Percentiles rank a stretch among this genome's conserved stretches.
phyloP scores from a whole-genome alignment of 1,284 basidiomycete species.

The Bondarzewia mesenterica region DNA sequence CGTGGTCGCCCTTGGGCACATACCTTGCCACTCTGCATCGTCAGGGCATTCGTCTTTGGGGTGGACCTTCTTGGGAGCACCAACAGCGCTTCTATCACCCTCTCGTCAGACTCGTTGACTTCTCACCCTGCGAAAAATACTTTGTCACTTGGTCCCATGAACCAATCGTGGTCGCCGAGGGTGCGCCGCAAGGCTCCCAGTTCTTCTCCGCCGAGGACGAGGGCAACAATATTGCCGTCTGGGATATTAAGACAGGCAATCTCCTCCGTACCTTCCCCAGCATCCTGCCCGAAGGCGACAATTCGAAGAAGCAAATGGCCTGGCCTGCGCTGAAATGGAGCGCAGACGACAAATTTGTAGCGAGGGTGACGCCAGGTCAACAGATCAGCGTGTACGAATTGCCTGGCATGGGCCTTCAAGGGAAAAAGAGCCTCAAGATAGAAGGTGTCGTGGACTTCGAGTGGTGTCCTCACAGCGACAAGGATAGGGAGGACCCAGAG shows the following conservation, averaged over 20 bases:
- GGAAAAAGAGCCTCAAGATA: slow-evolving; percentile 97
- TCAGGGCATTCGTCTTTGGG: slow-evolving; percentile 95
- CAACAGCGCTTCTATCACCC: slow-evolving; percentile 93
- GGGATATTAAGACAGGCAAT: slow-evolving; percentile 93
- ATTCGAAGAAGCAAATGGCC: slow-evolving; percentile 69
- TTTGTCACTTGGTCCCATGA: slow-evolving; percentile 98
- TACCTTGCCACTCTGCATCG: slow-evolving; percentile 91
- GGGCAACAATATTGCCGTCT: slow-evolving; percentile 95
- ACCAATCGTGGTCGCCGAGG: slow-evolving; percentile 83
- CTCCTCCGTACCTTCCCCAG: slow-evolving; percentile 91
- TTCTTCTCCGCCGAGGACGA: slow-evolving; percentile 92
- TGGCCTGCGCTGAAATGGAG: slow-evolving; percentile 99
- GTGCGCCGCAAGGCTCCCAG: slow-evolving; percentile 74
- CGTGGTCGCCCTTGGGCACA: slow-evolving; percentile 96
- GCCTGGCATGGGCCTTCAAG: slow-evolving; percentile 89
- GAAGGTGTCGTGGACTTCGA: slow-evolving; percentile 98
- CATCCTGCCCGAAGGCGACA: slow-evolving; percentile 43
- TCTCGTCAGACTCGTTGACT: slow-evolving; percentile 93
- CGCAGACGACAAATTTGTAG: slow-evolving; percentile 93
- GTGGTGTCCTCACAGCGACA: slow-evolving; percentile 94
- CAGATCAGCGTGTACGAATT: slow-evolving; percentile 97
- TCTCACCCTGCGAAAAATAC: slow-evolving; percentile 96
- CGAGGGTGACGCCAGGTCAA: slow-evolving; percentile 80
- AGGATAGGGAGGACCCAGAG: slow-evolving; percentile 71
- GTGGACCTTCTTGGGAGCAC: slow-evolving; percentile 81